Percentiles rank a stretch among this genome's conserved stretches.
Evolutionary conservation across 208 protist genomes (phyloP).

Genomic region (Trypanosoma lewisi): DNA sequence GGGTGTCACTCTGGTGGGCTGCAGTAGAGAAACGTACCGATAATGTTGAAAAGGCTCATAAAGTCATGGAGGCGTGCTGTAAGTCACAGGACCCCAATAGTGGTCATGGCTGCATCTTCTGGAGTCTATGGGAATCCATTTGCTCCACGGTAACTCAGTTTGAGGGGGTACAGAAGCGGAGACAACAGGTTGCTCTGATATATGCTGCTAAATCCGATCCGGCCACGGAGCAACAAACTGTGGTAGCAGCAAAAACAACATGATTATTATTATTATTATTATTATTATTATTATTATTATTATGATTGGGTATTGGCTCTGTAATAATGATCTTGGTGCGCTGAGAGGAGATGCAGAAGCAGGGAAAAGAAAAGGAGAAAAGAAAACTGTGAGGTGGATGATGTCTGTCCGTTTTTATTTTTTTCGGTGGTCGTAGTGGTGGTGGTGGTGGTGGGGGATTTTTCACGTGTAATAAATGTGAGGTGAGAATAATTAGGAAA

Average conservation of each 20-base stretch:
- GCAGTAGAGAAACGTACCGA: constrained; percentile 65
- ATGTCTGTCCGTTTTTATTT: too few species aligned
- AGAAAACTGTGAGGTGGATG: too few species aligned
- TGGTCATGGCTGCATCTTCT: constrained; percentile 57
- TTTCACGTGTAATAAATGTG: too few species aligned
- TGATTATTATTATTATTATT: not conserved
- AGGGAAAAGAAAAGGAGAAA: too few species aligned
- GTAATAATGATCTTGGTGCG: not conserved
- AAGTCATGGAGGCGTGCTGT: constrained; percentile 64
- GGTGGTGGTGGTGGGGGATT: too few species aligned
- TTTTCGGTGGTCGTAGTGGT: too few species aligned
- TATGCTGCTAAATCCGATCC: constrained; percentile 23
- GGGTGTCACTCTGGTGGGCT: constrained; percentile 75
- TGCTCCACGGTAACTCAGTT: constrained; percentile 61
- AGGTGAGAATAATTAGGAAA: too few species aligned
- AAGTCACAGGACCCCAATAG: constrained; percentile 67
- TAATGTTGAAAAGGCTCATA: constrained; percentile 46
- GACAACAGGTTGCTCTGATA: constrained; percentile 55
- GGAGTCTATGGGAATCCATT: constrained; percentile 73
- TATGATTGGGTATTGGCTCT: not conserved
- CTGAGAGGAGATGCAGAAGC: too few species aligned
- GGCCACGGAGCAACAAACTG: not conserved
- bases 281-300: not conserved
- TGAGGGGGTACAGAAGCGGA: constrained; percentile 54
- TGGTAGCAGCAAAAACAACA: not conserved